phyloP scores from a whole-genome alignment of 495 filamentous ascomycete species.

The Aspergillus hancockii region DNA sequence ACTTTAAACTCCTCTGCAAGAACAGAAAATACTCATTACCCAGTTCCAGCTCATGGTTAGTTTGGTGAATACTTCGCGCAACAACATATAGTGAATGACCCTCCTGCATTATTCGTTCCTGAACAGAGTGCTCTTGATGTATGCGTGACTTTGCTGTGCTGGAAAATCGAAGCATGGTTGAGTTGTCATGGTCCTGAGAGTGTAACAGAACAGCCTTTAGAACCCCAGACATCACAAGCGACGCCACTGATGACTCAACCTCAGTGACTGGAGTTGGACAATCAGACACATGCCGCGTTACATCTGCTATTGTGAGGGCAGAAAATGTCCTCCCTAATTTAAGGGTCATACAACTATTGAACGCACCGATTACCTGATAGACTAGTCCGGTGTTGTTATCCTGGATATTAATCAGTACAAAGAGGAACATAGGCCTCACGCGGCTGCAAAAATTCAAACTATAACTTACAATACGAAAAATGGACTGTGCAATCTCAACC shows the following conservation, averaged over 20 bases:
- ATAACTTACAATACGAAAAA: constrained; percentile 62
- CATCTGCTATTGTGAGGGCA: constrained; percentile 46
- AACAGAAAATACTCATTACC: constrained; percentile 61
- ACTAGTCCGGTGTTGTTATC: constrained; percentile 59
- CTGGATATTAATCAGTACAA: constrained; percentile 36
- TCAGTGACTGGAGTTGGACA: constrained; percentile 42
- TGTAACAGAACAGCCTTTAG: constrained; percentile 47
- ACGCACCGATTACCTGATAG: constrained; percentile 48
- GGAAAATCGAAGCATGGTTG: constrained; percentile 19
- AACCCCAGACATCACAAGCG: constrained; percentile 53
- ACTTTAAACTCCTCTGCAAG: constrained; percentile 47
- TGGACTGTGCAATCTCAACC: constrained; percentile 49
- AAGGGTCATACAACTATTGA: constrained; percentile 46
- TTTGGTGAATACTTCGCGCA: constrained; percentile 44
- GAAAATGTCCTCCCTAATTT: constrained; percentile 47
- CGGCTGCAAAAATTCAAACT: background rate
- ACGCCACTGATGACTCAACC: constrained; percentile 51
- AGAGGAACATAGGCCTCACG: background rate
- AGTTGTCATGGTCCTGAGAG: background rate
- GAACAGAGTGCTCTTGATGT: constrained; percentile 47
- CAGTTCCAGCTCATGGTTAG: constrained; percentile 55
- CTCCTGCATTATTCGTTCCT: constrained; percentile 36
- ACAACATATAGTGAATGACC: constrained; percentile 39
- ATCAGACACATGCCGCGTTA: constrained; percentile 34
- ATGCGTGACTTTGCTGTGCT: background rate